Evolutionary conservation across 106 monocot genomes (phyloP).

Genomic region (Dendrobium huoshanense): DNA sequence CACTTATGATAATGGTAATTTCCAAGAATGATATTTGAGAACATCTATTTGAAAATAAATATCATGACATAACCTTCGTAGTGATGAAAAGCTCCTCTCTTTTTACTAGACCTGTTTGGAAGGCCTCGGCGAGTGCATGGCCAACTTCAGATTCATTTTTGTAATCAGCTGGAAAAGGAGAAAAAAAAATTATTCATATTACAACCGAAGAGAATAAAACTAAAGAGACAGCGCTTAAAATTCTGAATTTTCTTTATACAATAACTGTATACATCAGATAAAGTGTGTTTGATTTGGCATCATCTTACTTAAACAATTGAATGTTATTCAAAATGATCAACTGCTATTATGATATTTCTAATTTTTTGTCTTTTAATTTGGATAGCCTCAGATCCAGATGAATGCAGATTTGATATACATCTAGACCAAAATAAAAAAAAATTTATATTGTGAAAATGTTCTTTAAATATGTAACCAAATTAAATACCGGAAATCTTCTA

Average conservation of each 20-base stretch:
- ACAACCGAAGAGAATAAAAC: neutral
- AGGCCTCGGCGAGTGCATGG: constrained; percentile 78
- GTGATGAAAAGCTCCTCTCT: constrained; percentile 95
- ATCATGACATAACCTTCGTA: constrained; percentile 46
- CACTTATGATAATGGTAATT: neutral
- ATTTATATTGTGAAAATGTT: neutral
- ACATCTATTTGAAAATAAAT: neutral
- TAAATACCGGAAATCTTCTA: neutral
- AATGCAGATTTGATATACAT: neutral
- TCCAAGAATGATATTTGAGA: neutral
- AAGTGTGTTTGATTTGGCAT: neutral
- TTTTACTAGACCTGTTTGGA: constrained; percentile 74
- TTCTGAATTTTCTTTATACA: neutral
- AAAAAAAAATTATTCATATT: neutral
- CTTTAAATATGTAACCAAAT: neutral
- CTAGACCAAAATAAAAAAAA: neutral
- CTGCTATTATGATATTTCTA: neutral
- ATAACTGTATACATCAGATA: neutral
- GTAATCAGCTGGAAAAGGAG: constrained; percentile 69
- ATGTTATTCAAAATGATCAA: neutral
- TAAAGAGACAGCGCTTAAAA: neutral
- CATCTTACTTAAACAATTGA: neutral
- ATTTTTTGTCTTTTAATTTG: neutral
- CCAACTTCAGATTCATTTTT: constrained; percentile 91
- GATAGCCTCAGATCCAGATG: neutral